Base-by-base conservation (phyloP, 371 early-diverging fungal species). In the Dentiscutata heterogama region DNA sequence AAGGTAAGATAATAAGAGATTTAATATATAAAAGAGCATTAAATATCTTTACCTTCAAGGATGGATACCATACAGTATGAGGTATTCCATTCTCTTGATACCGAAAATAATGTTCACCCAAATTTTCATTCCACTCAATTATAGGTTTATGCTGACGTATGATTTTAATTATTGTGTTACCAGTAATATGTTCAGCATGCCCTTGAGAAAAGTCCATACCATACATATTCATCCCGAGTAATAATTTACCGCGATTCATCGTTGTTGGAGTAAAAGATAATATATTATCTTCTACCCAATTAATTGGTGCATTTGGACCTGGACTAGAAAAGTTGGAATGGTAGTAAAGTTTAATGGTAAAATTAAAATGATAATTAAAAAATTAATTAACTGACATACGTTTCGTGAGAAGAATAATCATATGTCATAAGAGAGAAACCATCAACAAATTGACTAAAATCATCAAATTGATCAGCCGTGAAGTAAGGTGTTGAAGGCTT, bases 381-480 rank as follows among this genome's bases (percentile, higher is more conserved):
- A 46, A 46, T 46, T 10, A 46, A 58, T 20, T 2, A n/a, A 71
- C 20, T 35, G 31, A 35, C 84, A 84, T 84, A 89, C 89, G 81
- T 82, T 35, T 84, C 60, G 42, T 85, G 84, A 22, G 83, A 85
- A 1, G 91, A 90, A 84, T 86, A 92, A 79, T 93, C 93, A 83
- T 92, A 92, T 5, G 91, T 91, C 92, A 93, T 92, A 27, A 93
- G 80, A 35, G 88, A 88, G 73, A 93, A 90, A n/a, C 86, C 80
- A 80, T 91, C 91, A 4, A 91, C 87, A 56, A 86, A 82, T 4
- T 83, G 76, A 31, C 87, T 83, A 80, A 91, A 82, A 7, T 74
- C 50, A 0, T 83, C 84, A 68, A 90, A 87, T 42, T 87, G 84
- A n/a, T 83, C 83, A 2, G 81, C 82, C 80, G 88, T 82, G 11